Base-by-base conservation (phyloP, 1,284 basidiomycete species). In the Neotropicomus parvogracilis region DNA sequence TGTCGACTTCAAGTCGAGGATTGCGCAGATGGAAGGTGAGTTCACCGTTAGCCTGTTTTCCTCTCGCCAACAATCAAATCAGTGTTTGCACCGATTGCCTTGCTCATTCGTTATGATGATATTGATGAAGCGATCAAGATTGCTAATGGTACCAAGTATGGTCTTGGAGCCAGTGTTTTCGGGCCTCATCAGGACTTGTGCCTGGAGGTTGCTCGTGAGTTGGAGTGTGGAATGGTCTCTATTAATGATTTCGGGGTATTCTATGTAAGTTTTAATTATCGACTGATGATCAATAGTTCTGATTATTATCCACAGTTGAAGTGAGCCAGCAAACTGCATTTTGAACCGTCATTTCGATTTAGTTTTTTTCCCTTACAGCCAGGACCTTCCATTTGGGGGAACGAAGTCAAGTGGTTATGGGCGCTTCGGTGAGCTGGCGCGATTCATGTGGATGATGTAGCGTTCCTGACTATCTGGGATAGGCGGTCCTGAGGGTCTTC, bases 211-310 rank as follows among this genome's bases (percentile, higher is more conserved):
- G 92, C 93, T 14, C 79, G 82, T 48, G 70, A 75, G 42, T 70
- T 98, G 40, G 80, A 95, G 50, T 94, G 91, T 56, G 95, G 95
- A 33, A 98, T 99, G 95, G 94, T 98, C 9, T 88, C 94, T 31
- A 78, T 97, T 59, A 98, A 98, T 61, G 93, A 95, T 69, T 97
- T 90, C 67, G 94, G 85, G 19, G 88, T 94, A 3, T 94, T 88
- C 71, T 98, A 97, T 66, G 85, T 89, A 58, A 71, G 85, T 74
- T 38, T 46, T 36, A 24, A 28, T 49, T 24, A 32, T 46, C 46
- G 14, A 36, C 19, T 41, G 31, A 27, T 36, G 14, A 37, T 41
- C 36, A 46, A 26, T 38, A 26, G 49, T 29, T 51, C 54, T 56
- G 48, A 43, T 44, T 24, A 40, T 47, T 47, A 44, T 48, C 37